Conservation (phyloP, 352 stramenopile species). For the Pythium diclinum region DNA sequence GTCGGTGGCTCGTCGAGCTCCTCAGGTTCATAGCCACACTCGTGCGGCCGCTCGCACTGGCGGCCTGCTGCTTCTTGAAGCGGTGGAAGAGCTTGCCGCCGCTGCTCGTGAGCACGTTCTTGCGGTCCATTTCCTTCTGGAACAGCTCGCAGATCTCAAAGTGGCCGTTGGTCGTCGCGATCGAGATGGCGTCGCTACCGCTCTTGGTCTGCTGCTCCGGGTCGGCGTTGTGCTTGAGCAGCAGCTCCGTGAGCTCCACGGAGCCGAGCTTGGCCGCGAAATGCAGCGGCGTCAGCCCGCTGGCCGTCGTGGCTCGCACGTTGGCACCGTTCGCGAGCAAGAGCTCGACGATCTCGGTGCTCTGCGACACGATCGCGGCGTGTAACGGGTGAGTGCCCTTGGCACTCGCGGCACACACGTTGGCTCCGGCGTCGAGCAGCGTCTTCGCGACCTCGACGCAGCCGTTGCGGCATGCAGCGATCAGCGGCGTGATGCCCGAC, state of each 20-base stretch:
- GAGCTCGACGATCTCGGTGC: slow-evolving; percentile 60
- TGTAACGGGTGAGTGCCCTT: slow-evolving; percentile 64
- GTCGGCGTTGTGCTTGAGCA: slow-evolving; percentile 65
- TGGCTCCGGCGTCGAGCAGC: slow-evolving; percentile 47
- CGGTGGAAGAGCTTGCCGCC: slow-evolving; percentile 22
- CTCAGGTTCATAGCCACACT: neutral
- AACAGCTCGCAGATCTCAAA: slow-evolving; percentile 63
- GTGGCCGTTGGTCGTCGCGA: slow-evolving; percentile 65
- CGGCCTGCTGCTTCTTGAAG: slow-evolving; percentile 22
- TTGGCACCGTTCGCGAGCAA: slow-evolving; percentile 60
- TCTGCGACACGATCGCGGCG: slow-evolving; percentile 65
- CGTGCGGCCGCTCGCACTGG: neutral
- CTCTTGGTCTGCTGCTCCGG: slow-evolving; percentile 69
- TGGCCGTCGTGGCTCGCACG: slow-evolving; percentile 64
- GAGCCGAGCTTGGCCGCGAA: slow-evolving; percentile 69
- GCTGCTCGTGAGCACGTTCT: slow-evolving; percentile 24
- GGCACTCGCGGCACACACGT: slow-evolving; percentile 42
- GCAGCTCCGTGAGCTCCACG: slow-evolving; percentile 53
- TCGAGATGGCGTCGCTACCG: slow-evolving; percentile 75
- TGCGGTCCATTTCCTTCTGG: slow-evolving; percentile 35
- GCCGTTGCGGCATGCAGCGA: slow-evolving; percentile 64
- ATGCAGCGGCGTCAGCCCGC: slow-evolving; percentile 74
- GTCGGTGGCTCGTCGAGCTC: neutral
- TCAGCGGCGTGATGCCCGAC: slow-evolving; percentile 65
- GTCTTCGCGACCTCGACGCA: slow-evolving; percentile 51